Base-by-base conservation (phyloP, 108 stramenopile species). In the Bacterosira constricta region DNA sequence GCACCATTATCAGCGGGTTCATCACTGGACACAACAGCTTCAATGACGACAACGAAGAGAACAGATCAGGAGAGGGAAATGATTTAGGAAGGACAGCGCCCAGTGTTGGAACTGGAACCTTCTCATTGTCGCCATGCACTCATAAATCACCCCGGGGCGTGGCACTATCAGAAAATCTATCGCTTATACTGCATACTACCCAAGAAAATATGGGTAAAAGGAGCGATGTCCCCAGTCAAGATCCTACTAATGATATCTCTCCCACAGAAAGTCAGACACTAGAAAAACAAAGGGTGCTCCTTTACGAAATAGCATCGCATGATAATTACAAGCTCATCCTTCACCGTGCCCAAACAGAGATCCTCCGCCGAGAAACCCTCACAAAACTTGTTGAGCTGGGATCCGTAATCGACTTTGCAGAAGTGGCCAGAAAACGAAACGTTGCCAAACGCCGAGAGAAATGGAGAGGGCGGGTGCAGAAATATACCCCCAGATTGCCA, bases 71-170 rank as follows among this genome's bases (percentile, higher is more conserved):
- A 18, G 46, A 47, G 17, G 46, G 46, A 47, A 47, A 47, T 23
- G 23, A 47, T 47, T 27, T 30, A 37, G 53, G 62, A 34, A 45
- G 18, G 42, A 70, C 47, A 27, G 0, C 27, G 21, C 30, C 20
- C 20, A 36, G 9, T 3, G 11, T 34, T 26, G n/a, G 7, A 4
- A 49, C 47, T 25, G 20, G 53, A 54, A 45, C 35, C 6, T 79
- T 79, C 50, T 66, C 69, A 9, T 49, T 79, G 0, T 79, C 77
- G 10, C 77, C 77, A 15, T 63, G 64, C 39, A 70, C 77, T n/a
- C 77, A 79, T 36, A 32, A 51, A 18, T 64, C 71, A 44, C 77
- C 77, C 25, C 63, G 69, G 37, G 77, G 77, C 27, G 39, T 65
- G 20, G 35, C 32, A 25, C 15, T 66, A 12, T 35, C 20, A 6